These are phyloP conservation scores for Auricularia auricula-judae DNA, from an alignment of 768 basidiomycete species.

Conservation along the genomic window DNA sequence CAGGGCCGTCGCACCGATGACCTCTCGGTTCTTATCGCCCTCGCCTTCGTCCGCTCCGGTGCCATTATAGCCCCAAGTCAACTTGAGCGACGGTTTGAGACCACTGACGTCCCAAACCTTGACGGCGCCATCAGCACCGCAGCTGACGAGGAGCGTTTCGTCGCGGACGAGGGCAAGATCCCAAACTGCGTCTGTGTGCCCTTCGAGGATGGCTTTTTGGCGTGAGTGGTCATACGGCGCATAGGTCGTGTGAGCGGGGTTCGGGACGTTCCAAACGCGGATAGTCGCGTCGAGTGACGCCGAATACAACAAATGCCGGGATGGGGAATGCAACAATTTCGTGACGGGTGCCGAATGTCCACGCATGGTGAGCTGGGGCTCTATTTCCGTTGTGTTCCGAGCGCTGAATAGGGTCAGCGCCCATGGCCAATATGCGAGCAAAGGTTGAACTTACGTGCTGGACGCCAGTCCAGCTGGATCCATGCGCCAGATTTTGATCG, in stretches of 20 bases:
- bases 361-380: conserved; percentile 86
- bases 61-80: conserved; percentile 76
- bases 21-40: conserved; percentile 24
- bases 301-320: conserved; percentile 72
- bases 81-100: conserved; percentile 49
- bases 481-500: conserved; percentile 92
- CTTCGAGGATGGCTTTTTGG: conserved; percentile 69
- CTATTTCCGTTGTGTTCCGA: conserved; percentile 72
- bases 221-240: conserved; percentile 79
- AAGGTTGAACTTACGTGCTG: conserved; percentile 48
- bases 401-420: conserved; percentile 29
- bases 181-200: conserved; percentile 96
- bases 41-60: conserved; percentile 26
- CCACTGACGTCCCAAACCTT: conserved; percentile 89
- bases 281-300: conserved; percentile 91
- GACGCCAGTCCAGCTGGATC: conserved; percentile 66
- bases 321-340: conserved; percentile 66
- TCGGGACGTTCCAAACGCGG: conserved; percentile 79
- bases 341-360: conserved; percentile 91
- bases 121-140: conserved; percentile 82
- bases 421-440: conserved; percentile 2
- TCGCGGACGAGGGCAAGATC: conserved; percentile 79
- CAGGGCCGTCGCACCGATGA: conserved; percentile 63
- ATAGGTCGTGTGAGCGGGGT: conserved; percentile 74
- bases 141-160: conserved; percentile 76